phyloP scores from a whole-genome alignment of 148 eudicot genomes.

The Fagopyrum tataricum region DNA sequence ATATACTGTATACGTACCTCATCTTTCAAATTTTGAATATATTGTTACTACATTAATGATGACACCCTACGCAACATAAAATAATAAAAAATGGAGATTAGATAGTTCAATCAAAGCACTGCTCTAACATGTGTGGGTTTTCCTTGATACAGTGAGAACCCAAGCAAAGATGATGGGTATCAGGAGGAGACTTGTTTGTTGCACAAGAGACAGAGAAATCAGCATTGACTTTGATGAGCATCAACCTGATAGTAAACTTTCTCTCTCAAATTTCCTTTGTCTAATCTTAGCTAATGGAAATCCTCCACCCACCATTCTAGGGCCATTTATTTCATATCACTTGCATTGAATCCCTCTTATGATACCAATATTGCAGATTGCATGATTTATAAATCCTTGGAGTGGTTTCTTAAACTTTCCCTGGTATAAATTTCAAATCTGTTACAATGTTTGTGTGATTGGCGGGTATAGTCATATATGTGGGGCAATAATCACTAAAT shows the following conservation, averaged over 20 bases:
- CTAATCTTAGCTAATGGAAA: not conserved
- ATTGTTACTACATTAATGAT: not conserved
- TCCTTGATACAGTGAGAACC: not conserved
- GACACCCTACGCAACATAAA: not conserved
- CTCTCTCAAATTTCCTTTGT: not conserved
- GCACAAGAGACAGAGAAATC: slow-evolving; percentile 51
- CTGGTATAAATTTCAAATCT: not conserved
- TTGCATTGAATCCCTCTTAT: not conserved
- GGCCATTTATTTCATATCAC: not conserved
- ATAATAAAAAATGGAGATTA: not conserved
- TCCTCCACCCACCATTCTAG: not conserved
- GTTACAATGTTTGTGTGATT: not conserved
- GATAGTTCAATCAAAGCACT: not conserved
- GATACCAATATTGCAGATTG: not conserved
- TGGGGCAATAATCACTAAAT: slow-evolving; percentile 9
- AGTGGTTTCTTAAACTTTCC: too few relatives aligned
- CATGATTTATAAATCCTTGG: too few relatives aligned
- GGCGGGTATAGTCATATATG: slow-evolving; percentile 1
- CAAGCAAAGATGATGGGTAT: slow-evolving; percentile 33
- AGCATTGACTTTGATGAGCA: slow-evolving; percentile 80
- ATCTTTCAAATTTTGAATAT: not conserved
- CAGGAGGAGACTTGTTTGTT: slow-evolving; percentile 59
- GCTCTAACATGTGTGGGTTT: not conserved
- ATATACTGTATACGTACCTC: not conserved
- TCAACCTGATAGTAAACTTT: slow-evolving; percentile 51